phyloP scores from a whole-genome alignment of 768 basidiomycete genomes.

The Lepiota brunneoincarnata region DNA sequence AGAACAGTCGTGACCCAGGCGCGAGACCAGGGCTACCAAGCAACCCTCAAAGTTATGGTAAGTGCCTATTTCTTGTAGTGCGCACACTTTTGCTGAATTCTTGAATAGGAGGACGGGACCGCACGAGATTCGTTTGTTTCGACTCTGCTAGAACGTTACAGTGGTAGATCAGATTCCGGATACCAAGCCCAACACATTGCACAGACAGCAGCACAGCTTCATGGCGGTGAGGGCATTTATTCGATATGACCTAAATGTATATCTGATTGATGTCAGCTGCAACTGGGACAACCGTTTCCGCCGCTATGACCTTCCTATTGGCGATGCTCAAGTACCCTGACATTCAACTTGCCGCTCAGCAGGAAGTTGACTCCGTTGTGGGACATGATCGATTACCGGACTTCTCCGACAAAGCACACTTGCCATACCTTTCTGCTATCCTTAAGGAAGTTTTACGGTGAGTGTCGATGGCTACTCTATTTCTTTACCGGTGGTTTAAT shows the following conservation, averaged over 20 bases:
- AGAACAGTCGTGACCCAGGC: neutral
- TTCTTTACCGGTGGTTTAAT: neutral
- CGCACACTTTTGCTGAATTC: neutral
- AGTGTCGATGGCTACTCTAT: conserved; percentile 6
- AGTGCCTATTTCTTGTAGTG: too few relatives aligned
- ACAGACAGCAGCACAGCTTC: neutral
- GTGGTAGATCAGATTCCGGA: neutral
- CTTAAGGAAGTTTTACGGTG: conserved; percentile 20
- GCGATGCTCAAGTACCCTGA: conserved; percentile 17
- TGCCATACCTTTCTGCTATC: conserved; percentile 22
- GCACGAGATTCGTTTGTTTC: neutral
- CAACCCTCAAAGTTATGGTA: neutral
- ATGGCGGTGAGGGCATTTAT: neutral
- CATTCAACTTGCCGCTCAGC: conserved; percentile 17
- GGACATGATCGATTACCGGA: conserved; percentile 18
- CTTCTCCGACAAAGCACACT: conserved; percentile 16
- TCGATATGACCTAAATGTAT: neutral
- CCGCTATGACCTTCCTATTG: conserved; percentile 11
- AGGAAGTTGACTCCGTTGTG: conserved; percentile 23
- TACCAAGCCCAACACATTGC: neutral
- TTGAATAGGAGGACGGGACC: neutral
- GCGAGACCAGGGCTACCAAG: neutral
- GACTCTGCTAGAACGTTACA: neutral
- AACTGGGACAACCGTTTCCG: neutral
- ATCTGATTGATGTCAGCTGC: neutral